Base-by-base conservation (phyloP, 139 green algal genomes). In the Dunaliella primolecta region DNA sequence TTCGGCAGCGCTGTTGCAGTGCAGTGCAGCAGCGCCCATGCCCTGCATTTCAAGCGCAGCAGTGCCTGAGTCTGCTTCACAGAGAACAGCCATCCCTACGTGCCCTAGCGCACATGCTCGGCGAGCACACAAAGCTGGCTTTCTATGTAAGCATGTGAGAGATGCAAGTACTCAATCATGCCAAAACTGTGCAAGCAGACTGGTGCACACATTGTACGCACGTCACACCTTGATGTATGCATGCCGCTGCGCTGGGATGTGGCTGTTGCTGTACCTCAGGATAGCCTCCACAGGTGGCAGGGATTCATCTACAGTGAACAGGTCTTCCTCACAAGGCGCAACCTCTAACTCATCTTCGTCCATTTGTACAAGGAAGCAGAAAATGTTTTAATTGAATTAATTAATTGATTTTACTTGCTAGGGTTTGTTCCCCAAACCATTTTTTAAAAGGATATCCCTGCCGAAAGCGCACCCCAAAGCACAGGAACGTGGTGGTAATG, bases 261-360 rank as follows among this genome's bases (percentile, higher is more conserved):
- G 27, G 75, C 85, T 88, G 23, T 81, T 46, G 75, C 85, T 85
- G 85, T 88, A 85, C 74, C 82, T 83, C 0, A 83, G 34, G 31
- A 85, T 78, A 0, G 78, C 81, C 7, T 88, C 75, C 0, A 78
- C 1, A 0, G 85, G 56, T 21, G 81, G 75, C 2, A 78, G 64
- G 0, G 32, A 83, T 15, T 85, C 85, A 36, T 88, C 85, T 37
- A 88, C 85, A 85, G 72, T 38, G 23, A 32, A 70, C 77, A 81
- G 3, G 34, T 38, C 30, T 21, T 46, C 2, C 2, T 81, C 75
- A 7, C 30, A 7, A 55, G 75, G 30, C 24, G 21, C 21, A 3
- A 3, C 3, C 75, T 81, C 75, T 30, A n/a, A 37, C n/a, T 81
- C 30, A n/a, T n/a, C n/a, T n/a, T 81, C 75, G 24, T 36, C 75